These are phyloP conservation scores for Bryum argenteum DNA, from an alignment of 225 moss, liverwort and hornwort species.

Conservation along the genomic window DNA sequence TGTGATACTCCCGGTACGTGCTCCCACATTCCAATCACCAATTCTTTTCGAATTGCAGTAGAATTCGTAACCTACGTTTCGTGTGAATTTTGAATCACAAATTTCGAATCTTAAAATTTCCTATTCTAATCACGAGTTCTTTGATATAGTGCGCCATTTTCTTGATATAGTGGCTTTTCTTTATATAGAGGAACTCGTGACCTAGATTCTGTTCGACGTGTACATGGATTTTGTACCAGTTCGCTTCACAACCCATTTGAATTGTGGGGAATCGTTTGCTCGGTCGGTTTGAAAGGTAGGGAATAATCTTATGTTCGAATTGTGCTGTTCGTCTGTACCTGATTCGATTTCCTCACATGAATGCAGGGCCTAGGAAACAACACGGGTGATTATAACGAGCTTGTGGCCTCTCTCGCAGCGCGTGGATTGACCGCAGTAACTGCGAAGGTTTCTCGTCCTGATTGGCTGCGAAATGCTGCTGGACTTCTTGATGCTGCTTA, in stretches of 20 bases:
- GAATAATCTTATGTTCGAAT: neutral
- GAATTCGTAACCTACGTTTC: neutral
- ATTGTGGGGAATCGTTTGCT: neutral
- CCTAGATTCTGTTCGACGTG: neutral
- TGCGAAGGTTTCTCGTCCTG: constrained; percentile 79
- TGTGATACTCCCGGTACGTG: constrained; percentile 81
- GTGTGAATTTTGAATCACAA: too few relatives aligned
- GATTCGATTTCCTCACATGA: constrained; percentile 1
- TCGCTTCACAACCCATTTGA: neutral
- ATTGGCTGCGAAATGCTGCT: constrained; percentile 96
- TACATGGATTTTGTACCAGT: neutral
- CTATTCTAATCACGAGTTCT: too few relatives aligned
- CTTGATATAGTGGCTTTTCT: too few relatives aligned
- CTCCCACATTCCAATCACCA: neutral
- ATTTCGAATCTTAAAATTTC: too few relatives aligned
- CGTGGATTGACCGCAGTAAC: constrained; percentile 69
- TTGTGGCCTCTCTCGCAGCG: constrained; percentile 76
- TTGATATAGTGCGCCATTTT: too few relatives aligned
- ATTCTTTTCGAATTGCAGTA: neutral
- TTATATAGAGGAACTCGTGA: neutral
- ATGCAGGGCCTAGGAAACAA: constrained; percentile 96
- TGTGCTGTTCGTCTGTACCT: neutral
- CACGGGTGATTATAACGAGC: constrained; percentile 76
- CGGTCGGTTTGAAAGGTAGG: constrained; percentile 1
- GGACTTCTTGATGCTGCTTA: constrained; percentile 85